phyloP scores from a whole-genome alignment of 192 early-diverging fungal genomes.

The Funneliformis geosporum region DNA sequence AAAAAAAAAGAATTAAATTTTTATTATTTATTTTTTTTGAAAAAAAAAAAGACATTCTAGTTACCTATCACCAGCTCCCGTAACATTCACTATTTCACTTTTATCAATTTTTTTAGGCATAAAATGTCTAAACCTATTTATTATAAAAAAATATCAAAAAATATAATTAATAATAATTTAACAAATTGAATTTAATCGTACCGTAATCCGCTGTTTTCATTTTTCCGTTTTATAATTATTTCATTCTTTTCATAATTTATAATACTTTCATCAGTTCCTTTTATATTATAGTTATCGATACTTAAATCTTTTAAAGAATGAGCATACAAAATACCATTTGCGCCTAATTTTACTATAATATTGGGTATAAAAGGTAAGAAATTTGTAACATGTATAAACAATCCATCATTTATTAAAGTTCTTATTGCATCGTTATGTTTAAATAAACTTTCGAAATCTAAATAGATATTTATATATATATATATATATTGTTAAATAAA shows the following conservation, averaged over 20 bases:
- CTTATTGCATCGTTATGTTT: background rate
- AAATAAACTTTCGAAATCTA: background rate
- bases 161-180: background rate
- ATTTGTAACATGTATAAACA: conserved; percentile 19
- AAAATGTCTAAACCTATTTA: conserved; percentile 39
- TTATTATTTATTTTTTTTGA: no score
- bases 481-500: no score
- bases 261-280: background rate
- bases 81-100: conserved; percentile 58
- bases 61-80: conserved; percentile 80
- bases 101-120: conserved; percentile 34
- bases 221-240: background rate
- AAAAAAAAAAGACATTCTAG: background rate
- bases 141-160: background rate
- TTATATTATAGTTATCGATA: background rate
- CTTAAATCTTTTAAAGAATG: conserved; percentile 36
- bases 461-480: no score
- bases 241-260: background rate
- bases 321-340: conserved; percentile 52
- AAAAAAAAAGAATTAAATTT: background rate
- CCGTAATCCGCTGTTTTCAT: conserved; percentile 2
- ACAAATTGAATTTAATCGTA: background rate
- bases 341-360: conserved; percentile 71
- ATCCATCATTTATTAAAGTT: background rate
- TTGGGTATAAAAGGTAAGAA: conserved; percentile 37